Conservation (phyloP, 2,329 filamentous ascomycete genomes). For the Parasarocladium wereldwijsianum region DNA sequence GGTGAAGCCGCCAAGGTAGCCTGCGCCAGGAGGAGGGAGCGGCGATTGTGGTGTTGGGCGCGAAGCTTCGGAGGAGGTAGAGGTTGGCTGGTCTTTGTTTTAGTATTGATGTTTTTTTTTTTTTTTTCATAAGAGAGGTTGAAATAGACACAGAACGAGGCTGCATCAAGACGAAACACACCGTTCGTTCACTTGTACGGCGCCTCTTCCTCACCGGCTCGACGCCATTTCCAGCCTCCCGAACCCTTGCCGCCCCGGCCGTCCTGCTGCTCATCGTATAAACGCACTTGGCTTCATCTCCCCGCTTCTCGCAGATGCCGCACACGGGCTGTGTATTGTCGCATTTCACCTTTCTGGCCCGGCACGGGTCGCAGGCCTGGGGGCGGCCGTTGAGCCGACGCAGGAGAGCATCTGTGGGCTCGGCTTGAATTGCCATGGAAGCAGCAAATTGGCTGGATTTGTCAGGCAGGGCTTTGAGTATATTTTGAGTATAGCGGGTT, state of each 20-base stretch:
- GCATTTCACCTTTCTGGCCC: conserved; percentile 24
- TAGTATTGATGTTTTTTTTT: no score
- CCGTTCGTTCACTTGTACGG: no score
- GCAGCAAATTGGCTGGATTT: no score
- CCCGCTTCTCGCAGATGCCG: conserved; percentile 19
- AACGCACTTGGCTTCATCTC: conserved; percentile 16
- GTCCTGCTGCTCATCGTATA: conserved; percentile 11
- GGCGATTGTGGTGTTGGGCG: not conserved
- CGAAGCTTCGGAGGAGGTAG: not conserved
- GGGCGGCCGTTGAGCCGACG: conserved; percentile 13
- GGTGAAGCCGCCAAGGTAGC: conserved; percentile 31
- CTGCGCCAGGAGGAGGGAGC: conserved; percentile 10
- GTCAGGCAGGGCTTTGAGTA: not conserved
- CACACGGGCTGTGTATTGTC: conserved; percentile 23
- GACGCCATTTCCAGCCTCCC: no score
- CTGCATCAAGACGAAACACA: no score
- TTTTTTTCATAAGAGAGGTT: no score
- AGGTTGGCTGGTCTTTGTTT: no score
- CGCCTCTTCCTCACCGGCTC: no score
- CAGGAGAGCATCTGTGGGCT: conserved; percentile 2
- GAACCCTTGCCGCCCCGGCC: no score
- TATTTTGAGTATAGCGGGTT: not conserved
- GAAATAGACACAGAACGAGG: no score
- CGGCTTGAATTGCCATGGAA: no score
- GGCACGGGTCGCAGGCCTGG: conserved; percentile 17